phyloP scores from a whole-genome alignment of 495 filamentous ascomycete genomes.

The Talaromyces wortmannii region DNA sequence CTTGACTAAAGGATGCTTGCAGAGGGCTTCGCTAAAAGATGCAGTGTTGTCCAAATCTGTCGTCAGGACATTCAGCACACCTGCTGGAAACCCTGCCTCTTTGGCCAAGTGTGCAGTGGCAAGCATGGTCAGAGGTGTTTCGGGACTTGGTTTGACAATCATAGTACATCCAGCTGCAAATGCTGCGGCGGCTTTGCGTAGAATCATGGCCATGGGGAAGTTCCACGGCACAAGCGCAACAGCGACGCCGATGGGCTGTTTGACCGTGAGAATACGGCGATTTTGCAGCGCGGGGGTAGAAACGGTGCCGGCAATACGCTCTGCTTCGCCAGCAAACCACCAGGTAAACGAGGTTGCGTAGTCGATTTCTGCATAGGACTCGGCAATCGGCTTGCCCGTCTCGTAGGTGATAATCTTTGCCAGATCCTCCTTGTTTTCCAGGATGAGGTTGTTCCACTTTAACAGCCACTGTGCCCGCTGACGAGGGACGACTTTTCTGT shows the following conservation, averaged over 20 bases:
- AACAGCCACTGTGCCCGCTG: constrained; percentile 13
- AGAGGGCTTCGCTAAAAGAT: constrained; percentile 46
- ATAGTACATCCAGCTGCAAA: constrained; percentile 59
- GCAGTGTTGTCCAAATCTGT: constrained; percentile 51
- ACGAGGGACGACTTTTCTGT: constrained; percentile 40
- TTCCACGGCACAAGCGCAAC: constrained; percentile 34
- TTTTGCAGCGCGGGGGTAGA: constrained; percentile 22
- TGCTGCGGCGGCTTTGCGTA: constrained; percentile 54
- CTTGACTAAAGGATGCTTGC: constrained; percentile 44
- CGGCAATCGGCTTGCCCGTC: constrained; percentile 39
- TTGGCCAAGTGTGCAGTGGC: constrained; percentile 48
- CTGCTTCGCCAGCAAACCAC: constrained; percentile 47
- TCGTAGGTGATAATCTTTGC: constrained; percentile 40
- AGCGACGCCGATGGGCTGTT: constrained; percentile 43
- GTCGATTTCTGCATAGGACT: constrained; percentile 38
- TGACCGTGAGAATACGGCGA: constrained; percentile 36
- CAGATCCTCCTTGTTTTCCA: constrained; percentile 32
- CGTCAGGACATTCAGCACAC: constrained; percentile 53
- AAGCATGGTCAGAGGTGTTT: constrained; percentile 51
- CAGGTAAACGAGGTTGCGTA: constrained; percentile 40
- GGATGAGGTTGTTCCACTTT: constrained; percentile 21
- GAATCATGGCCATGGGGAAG: constrained; percentile 47
- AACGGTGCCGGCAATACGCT: constrained; percentile 35
- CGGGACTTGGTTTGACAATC: constrained; percentile 50
- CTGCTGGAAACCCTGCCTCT: constrained; percentile 53